Evolutionary conservation across 192 early-diverging fungal genomes (phyloP).

Genomic region (Podila verticillata): DNA sequence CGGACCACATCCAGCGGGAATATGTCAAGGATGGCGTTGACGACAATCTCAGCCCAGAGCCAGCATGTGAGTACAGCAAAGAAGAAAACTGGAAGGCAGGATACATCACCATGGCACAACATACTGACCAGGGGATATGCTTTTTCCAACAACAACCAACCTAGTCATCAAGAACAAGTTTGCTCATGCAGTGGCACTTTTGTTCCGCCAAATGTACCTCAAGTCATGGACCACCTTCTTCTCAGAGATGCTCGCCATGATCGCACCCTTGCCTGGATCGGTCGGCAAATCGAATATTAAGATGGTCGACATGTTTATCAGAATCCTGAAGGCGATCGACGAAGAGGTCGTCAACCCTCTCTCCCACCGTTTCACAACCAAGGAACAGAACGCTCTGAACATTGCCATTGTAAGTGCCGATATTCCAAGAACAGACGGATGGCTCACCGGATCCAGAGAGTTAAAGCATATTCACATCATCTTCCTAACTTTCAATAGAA

Average conservation of each 20-base stretch:
- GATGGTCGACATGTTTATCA: slow-evolving; percentile 80
- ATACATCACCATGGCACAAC: no score
- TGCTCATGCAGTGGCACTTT: slow-evolving; percentile 79
- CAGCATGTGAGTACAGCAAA: slow-evolving; percentile 58
- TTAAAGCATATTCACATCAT: neutral
- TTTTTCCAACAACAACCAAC: neutral
- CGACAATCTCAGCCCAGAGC: slow-evolving; percentile 55
- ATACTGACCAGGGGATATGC: no score
- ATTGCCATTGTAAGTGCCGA: slow-evolving; percentile 62
- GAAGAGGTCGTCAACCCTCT: slow-evolving; percentile 86
- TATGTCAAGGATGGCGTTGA: slow-evolving; percentile 54
- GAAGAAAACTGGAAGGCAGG: neutral
- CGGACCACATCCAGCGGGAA: slow-evolving; percentile 67
- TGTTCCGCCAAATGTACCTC: slow-evolving; percentile 88
- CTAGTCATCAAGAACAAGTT: slow-evolving; percentile 83
- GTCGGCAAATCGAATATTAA: slow-evolving; percentile 58
- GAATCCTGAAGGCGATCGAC: slow-evolving; percentile 82
- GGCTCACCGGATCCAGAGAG: no score
- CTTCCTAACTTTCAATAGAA: slow-evolving; percentile 55
- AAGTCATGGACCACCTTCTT: slow-evolving; percentile 90
- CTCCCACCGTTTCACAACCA: slow-evolving; percentile 65
- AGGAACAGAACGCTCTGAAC: slow-evolving; percentile 77
- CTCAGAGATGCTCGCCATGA: slow-evolving; percentile 79
- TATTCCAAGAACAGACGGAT: no score
- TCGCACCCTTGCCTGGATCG: slow-evolving; percentile 60